These are phyloP conservation scores for Fusarium sp. DNA, from an alignment of 2,329 filamentous ascomycete species.

Conservation along the genomic window DNA sequence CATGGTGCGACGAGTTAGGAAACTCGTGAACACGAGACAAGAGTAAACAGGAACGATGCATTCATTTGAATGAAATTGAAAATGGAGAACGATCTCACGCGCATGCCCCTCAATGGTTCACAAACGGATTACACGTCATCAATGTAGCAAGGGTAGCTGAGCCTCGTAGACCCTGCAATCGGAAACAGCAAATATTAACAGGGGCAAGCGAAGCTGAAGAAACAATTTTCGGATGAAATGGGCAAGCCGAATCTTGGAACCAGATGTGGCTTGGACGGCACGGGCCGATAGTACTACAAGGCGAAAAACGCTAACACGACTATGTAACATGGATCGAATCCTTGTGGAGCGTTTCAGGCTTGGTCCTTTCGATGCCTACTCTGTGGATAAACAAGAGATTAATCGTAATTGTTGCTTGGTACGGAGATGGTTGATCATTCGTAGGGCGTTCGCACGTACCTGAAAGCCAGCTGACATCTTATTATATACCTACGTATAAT, in stretches of 20 bases:
- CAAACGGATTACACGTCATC: background rate
- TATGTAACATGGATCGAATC: slow-evolving; percentile 11
- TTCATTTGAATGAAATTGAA: background rate
- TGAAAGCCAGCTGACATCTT: background rate
- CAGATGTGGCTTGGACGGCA: slow-evolving; percentile 5
- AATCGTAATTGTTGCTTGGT: background rate
- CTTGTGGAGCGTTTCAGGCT: slow-evolving; percentile 11
- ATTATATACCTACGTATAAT: slow-evolving; percentile 8
- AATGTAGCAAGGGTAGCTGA: background rate
- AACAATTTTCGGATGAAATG: background rate
- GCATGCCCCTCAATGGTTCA: background rate
- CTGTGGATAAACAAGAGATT: slow-evolving; percentile 8
- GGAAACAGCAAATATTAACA: slow-evolving; percentile 7
- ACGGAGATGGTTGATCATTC: too few species aligned
- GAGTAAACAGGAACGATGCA: background rate
- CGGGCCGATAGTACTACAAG: background rate
- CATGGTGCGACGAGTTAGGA: background rate
- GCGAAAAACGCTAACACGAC: background rate
- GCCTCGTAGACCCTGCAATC: background rate
- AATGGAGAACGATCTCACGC: background rate
- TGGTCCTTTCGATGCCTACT: background rate
- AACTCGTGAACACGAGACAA: background rate
- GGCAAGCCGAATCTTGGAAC: background rate
- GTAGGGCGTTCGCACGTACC: too few species aligned
- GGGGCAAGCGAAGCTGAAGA: background rate